Base-by-base conservation (phyloP, 306 rosid genomes). In the Prinsepia uniflora region DNA sequence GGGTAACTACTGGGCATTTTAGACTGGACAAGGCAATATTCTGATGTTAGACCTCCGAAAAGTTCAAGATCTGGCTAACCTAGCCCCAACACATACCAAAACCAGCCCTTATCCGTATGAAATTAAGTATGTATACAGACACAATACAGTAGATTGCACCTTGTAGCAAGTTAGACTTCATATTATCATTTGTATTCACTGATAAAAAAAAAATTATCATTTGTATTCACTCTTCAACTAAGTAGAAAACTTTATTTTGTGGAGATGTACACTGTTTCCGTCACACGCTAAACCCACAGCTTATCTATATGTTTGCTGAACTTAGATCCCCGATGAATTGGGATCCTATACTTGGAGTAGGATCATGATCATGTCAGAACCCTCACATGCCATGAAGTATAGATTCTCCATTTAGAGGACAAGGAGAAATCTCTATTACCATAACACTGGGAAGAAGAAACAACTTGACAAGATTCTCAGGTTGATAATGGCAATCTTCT, bases 381-480 rank as follows among this genome's bases (percentile, higher is more conserved):
- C 45, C 44, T 17, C 43, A 58, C 22, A 56, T 56, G 10, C 13
- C 47, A 13, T 41, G 48, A 11, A 43, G 22, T 14, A 11, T 1
- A 39, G 7, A 44, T 20, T 9, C 13, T 10, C 7, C 5, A 12
- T 4, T 9, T 20, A 19, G 22, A 8, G 74, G 36, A 44, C 24
- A 69, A 7, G 39, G 19, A 70, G 24, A 56, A 15, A n/a, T 65
- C 19, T 58, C 17, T 15, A 54, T 63, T 71, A 73, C 79, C 85
- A 50, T 17, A 59, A 77, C 68, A 81, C 52, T 70, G 7, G 81
- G 76, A 49, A 70, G 79, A 63, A 81, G 76, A 60, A 77, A 81
- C 63, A 70, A 61, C 73, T 68, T 81, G 42, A 74, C 63, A 70
- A 77, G 78, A 77, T 65, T 43, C 66, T 52, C 68, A 41, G 71